Evolutionary conservation across 441 rosid genomes (phyloP), one percentile per base, ranked within the genome.

Genomic region (Pelargonium australe): DNA sequence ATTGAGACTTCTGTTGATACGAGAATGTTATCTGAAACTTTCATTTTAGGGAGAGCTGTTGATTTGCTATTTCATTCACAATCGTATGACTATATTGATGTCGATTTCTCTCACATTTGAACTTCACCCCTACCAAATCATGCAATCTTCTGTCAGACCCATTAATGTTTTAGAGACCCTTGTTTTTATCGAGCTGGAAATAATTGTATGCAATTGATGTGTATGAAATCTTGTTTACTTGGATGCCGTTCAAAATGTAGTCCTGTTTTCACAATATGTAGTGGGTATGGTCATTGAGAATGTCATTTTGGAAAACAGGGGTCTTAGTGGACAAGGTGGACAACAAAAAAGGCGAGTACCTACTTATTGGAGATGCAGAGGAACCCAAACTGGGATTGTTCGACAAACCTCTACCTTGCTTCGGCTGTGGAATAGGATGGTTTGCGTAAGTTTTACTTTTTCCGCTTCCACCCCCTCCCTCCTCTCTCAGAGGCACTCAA

Each of bases 361-460:
- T 47, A 67, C 84, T 58, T 40, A 76, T 89, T 66, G 49, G 74
- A 64, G 89, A 72, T 69, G 84, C 57, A 1, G 92, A 85, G 64
- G 80, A 80, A 13, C 75, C 85, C 43, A 73, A 76, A 67, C 70
- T 91, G 75, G 88, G 90, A 76, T 70, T 83, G 49, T 91, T 76
- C 71, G 93, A 89, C 76, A 89, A 88, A 70, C 96, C 96, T 5
- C 97, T 94, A 79, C 97, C 96, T 80, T 91, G 87, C 83, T 89
- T 79, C n/a, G 95, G 98, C 67, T 91, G 88, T 76, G 96, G 97
- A 81, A 83, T 91, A 41, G 96, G 98, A 76, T 93, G 98, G 98
- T 85, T 85, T 72, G 89, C 79, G 95, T 94, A 79, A 81, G 96
- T n/a, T n/a, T n/a, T n/a, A n/a, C n/a, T 83, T 68, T 58, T 47